Base-by-base conservation (phyloP, 495 filamentous ascomycete genomes). In the Hyaloscypha finlandica region DNA sequence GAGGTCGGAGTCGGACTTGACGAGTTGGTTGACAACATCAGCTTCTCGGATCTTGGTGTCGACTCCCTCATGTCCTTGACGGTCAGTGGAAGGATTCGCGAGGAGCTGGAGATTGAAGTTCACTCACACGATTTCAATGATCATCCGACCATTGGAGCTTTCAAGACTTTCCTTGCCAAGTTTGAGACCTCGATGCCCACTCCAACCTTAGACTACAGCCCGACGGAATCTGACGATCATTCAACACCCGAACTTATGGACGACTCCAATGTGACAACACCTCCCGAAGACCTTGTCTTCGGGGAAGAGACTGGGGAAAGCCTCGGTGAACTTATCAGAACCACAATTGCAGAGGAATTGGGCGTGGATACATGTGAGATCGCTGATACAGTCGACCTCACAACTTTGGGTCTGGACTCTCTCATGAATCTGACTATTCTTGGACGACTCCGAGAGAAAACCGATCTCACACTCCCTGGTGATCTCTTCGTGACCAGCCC, bases 321-420 rank as follows among this genome's bases (percentile, higher is more conserved):
- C 31, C 67, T 71, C 3, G 65, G 51, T 8, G 33, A 61, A 20
- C 8, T 84, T 76, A 8, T 71, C 39, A 62, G 66, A 37, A 52
- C 63, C 16, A 90, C 86, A 55, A 84, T 93, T 61, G 85, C 63
- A 6, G 63, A 65, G 37, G 90, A 92, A 71, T 90, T 91, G 76
- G 88, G 86, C 25, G 83, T 91, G 14, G 78, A 88, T 5, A 77
- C 87, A 0, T 83, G 88, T 5, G 89, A 92, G 68, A 81, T 94
- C 58, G 70, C 78, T 14, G 81, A 82, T 33, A 79, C 77, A 9
- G 78, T 79, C 8, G 79, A 84, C 64, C 75, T 88, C 48, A 76
- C 81, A 29, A 79, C 81, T 19, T 74, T 88, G n/a, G 86, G 86
- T 54, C 81, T 89, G 74, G 86, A 89, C 69, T 88, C 85, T 0